These are phyloP conservation scores for Strobilomyces echinocephalus DNA, from an alignment of 768 basidiomycete genomes.

Conservation along the genomic window DNA sequence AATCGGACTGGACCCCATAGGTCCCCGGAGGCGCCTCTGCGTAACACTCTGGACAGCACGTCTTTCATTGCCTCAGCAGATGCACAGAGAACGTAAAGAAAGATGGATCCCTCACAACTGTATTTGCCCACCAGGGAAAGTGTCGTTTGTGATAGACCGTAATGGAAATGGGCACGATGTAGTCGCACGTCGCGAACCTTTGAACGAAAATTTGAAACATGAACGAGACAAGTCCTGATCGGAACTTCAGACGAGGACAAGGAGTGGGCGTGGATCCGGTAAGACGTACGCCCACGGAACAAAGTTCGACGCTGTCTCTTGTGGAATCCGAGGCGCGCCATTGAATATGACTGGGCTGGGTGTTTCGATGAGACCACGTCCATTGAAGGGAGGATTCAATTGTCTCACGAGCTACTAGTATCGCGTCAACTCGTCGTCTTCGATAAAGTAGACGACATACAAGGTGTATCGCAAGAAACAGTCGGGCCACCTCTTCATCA, in stretches of 20 bases:
- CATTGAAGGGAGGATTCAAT: background rate
- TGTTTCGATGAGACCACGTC: background rate
- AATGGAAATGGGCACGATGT: background rate
- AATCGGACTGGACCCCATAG: no score
- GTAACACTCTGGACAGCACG: no score
- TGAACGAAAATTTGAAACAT: slow-evolving; percentile 73
- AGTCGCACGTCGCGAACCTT: slow-evolving; percentile 25
- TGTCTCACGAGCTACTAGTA: slow-evolving; percentile 12
- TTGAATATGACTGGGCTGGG: slow-evolving; percentile 58
- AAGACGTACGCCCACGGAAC: slow-evolving; percentile 59
- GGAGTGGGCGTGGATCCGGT: background rate
- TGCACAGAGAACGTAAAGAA: background rate
- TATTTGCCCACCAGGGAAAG: slow-evolving; percentile 74
- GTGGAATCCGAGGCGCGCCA: slow-evolving; percentile 67
- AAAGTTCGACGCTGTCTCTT: slow-evolving; percentile 82
- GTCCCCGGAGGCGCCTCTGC: no score
- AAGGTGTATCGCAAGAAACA: slow-evolving; percentile 63
- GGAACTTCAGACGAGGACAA: background rate
- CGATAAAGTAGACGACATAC: slow-evolving; percentile 35
- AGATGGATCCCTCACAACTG: slow-evolving; percentile 48
- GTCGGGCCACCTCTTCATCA: slow-evolving; percentile 61
- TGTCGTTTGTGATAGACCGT: slow-evolving; percentile 32
- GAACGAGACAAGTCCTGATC: no score
- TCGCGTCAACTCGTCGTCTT: slow-evolving; percentile 9
- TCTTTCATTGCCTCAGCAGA: slow-evolving; percentile 34